Conservation (phyloP, 495 filamentous ascomycete species). For the Daldinia caldariorum region DNA sequence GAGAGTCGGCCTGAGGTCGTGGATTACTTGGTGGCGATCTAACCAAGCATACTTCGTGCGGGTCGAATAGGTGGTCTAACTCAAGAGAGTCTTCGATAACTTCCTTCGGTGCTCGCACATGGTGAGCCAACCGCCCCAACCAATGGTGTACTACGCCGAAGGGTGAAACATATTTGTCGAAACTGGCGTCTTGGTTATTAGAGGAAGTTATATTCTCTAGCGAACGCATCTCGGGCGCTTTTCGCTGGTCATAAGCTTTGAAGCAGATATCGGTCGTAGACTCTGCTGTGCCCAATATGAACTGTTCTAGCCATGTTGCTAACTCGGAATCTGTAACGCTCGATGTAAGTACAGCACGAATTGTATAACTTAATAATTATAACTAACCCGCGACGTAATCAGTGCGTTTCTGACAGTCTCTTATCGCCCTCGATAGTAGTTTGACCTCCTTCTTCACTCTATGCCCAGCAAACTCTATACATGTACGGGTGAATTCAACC, state of each 20-base stretch:
- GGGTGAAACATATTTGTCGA: background rate
- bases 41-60: slow-evolving; percentile 14
- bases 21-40: background rate
- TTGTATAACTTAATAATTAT: background rate
- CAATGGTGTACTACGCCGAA: slow-evolving; percentile 13
- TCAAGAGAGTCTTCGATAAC: slow-evolving; percentile 25
- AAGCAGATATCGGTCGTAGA: slow-evolving; percentile 17
- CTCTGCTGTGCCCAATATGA: background rate
- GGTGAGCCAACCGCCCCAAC: slow-evolving; percentile 32
- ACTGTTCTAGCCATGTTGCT: slow-evolving; percentile 18
- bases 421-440: background rate
- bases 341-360: background rate
- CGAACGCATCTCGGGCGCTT: slow-evolving; percentile 8
- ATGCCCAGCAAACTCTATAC: slow-evolving; percentile 15
- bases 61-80: slow-evolving; percentile 21
- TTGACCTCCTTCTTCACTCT: slow-evolving; percentile 35
- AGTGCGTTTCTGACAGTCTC: background rate
- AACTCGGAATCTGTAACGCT: slow-evolving; percentile 22
- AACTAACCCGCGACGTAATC: background rate
- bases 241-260: slow-evolving; percentile 23
- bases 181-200: background rate
- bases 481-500: slow-evolving; percentile 4
- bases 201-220: slow-evolving; percentile 2
- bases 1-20: slow-evolving; percentile 22
- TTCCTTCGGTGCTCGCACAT: slow-evolving; percentile 30